phyloP scores from a whole-genome alignment of 2,329 filamentous ascomycete species.

The Cladosporium sp. region DNA sequence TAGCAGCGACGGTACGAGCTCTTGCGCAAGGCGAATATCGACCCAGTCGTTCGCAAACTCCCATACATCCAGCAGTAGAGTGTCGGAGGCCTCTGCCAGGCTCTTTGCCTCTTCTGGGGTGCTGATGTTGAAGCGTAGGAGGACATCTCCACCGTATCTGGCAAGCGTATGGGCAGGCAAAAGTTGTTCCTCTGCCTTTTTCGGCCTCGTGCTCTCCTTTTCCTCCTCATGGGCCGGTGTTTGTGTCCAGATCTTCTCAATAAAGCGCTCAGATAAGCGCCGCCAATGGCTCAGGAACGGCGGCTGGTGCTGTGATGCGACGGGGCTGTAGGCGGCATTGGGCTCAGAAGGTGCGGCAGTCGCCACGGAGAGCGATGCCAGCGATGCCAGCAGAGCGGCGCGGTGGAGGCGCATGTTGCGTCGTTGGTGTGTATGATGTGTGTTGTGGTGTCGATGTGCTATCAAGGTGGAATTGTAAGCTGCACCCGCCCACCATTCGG shows the following conservation, averaged over 20 bases:
- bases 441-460: neutral
- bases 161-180: conserved; percentile 29
- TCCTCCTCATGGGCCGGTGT: neutral
- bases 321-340: conserved; percentile 14
- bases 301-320: conserved; percentile 11
- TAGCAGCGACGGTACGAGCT: conserved; percentile 76
- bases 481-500: neutral
- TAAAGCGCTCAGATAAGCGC: conserved; percentile 21
- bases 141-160: conserved; percentile 75
- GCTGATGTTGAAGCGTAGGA: conserved; percentile 82
- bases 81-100: conserved; percentile 70
- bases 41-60: conserved; percentile 77
- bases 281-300: conserved; percentile 21
- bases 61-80: conserved; percentile 88
- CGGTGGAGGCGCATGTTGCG: conserved; percentile 20
- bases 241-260: conserved; percentile 22
- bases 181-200: neutral
- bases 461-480: conserved; percentile 15
- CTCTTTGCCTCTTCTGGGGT: conserved; percentile 67
- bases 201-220: neutral
- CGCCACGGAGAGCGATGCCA: conserved; percentile 18
- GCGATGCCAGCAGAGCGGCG: conserved; percentile 20
- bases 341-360: conserved; percentile 23
- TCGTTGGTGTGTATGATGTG: neutral
- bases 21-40: conserved; percentile 76